phyloP scores from a whole-genome alignment of 129 eudicot genomes.

The Ambrosia trifida region DNA sequence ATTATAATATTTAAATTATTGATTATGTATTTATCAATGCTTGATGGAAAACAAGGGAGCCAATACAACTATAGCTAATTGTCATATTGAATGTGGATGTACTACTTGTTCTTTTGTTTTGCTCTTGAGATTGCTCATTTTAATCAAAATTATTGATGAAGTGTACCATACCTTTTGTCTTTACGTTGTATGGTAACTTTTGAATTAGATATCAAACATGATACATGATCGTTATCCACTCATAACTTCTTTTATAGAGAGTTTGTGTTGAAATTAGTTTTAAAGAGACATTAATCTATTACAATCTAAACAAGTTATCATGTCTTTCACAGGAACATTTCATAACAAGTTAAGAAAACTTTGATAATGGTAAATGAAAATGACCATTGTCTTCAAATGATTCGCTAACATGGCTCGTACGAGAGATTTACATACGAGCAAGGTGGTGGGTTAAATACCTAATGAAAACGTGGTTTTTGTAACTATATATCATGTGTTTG shows the following conservation, averaged over 20 bases:
- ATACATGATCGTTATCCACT: background rate
- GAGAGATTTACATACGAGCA: too few species aligned
- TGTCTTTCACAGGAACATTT: background rate
- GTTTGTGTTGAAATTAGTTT: background rate
- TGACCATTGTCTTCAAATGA: too few species aligned
- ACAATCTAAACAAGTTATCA: background rate
- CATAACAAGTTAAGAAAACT: background rate
- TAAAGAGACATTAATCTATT: background rate
- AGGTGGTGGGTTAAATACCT: too few species aligned
- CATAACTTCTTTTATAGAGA: background rate
- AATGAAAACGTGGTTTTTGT: too few species aligned
- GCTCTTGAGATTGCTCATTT: background rate
- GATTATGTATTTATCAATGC: too few species aligned
- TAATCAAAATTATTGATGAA: background rate
- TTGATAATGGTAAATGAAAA: too few species aligned
- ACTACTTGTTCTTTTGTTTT: background rate
- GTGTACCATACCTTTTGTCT: background rate
- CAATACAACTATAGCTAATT: background rate
- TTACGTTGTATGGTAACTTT: background rate
- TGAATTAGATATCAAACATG: background rate
- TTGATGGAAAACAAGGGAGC: background rate
- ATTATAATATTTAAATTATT: background rate
- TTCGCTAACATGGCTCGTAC: too few species aligned
- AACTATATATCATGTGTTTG: too few species aligned
- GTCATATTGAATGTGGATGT: background rate